Evolutionary conservation across 2,329 filamentous ascomycete genomes (phyloP).

Genomic region (Cladophialophora immunda): DNA sequence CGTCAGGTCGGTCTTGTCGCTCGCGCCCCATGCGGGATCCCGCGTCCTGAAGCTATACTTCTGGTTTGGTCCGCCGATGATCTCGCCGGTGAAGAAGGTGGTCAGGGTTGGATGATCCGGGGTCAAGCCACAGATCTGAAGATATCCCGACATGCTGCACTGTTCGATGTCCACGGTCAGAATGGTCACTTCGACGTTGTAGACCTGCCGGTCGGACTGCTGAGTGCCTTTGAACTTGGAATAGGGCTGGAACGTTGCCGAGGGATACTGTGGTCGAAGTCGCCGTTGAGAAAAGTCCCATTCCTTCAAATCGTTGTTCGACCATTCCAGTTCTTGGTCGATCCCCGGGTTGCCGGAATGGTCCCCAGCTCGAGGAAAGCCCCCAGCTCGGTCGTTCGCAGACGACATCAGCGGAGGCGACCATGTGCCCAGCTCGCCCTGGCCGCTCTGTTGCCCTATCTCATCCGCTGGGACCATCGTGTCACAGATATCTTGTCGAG

Average conservation of each 20-base stretch:
- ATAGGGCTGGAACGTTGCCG: slow-evolving; percentile 84
- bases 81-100: slow-evolving; percentile 97
- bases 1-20: slow-evolving; percentile 86
- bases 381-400: slow-evolving; percentile 6
- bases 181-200: slow-evolving; percentile 95
- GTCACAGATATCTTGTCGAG: not conserved
- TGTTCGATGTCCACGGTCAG: slow-evolving; percentile 95
- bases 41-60: slow-evolving; percentile 95
- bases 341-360: slow-evolving; percentile 31
- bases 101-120: slow-evolving; percentile 97
- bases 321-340: slow-evolving; percentile 37
- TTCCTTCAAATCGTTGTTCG: slow-evolving; percentile 23
- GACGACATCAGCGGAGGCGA: slow-evolving; percentile 18
- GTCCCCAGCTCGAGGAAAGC: not conserved
- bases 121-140: slow-evolving; percentile 96
- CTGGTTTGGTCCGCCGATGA: slow-evolving; percentile 74
- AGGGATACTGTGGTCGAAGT: slow-evolving; percentile 75
- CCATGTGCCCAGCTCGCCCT: slow-evolving; percentile 1
- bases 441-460: not conserved
- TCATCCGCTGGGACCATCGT: not conserved
- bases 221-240: slow-evolving; percentile 91
- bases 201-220: slow-evolving; percentile 89
- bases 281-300: slow-evolving; percentile 39
- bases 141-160: slow-evolving; percentile 92
- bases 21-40: slow-evolving; percentile 90